These are phyloP conservation scores for Kalanchoe fedtschenkoi DNA, from an alignment of 164 flowering plant species.

Conservation along the genomic window DNA sequence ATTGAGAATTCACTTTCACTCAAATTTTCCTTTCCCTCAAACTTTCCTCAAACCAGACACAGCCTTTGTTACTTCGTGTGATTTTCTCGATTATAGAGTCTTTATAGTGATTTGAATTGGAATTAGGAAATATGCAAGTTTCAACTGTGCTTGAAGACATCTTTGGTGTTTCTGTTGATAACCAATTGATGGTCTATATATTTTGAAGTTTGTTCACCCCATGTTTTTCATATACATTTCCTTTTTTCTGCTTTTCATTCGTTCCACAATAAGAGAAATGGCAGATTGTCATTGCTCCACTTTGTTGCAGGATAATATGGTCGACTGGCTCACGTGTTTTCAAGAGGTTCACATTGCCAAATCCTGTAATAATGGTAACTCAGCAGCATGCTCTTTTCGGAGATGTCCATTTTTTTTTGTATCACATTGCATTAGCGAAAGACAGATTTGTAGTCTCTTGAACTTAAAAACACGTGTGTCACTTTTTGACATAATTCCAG, in stretches of 20 bases:
- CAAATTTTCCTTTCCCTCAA: too few species aligned
- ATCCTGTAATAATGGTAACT: slow-evolving; percentile 56
- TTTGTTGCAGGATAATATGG: slow-evolving; percentile 65
- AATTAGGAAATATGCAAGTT: not conserved
- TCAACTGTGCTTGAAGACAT: not conserved
- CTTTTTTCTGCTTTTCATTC: not conserved
- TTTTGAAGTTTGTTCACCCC: not conserved
- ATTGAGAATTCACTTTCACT: too few species aligned
- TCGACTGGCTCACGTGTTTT: slow-evolving; percentile 57
- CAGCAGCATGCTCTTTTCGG: not conserved
- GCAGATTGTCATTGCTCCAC: not conserved
- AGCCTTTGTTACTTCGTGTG: not conserved
- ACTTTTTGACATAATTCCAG: slow-evolving; percentile 22
- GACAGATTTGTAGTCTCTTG: not conserved
- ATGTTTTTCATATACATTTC: not conserved
- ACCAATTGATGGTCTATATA: not conserved
- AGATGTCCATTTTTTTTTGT: not conserved
- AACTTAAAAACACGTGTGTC: not conserved
- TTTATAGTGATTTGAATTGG: not conserved
- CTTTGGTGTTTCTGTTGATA: not conserved
- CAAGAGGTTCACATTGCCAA: slow-evolving; percentile 62
- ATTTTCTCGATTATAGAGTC: not conserved
- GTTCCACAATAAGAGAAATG: not conserved
- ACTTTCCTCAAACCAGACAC: too few species aligned
- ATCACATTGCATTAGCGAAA: not conserved